These are phyloP conservation scores for Candida endomychidarum DNA, from an alignment of 805 yeast species.

Conservation along the genomic window DNA sequence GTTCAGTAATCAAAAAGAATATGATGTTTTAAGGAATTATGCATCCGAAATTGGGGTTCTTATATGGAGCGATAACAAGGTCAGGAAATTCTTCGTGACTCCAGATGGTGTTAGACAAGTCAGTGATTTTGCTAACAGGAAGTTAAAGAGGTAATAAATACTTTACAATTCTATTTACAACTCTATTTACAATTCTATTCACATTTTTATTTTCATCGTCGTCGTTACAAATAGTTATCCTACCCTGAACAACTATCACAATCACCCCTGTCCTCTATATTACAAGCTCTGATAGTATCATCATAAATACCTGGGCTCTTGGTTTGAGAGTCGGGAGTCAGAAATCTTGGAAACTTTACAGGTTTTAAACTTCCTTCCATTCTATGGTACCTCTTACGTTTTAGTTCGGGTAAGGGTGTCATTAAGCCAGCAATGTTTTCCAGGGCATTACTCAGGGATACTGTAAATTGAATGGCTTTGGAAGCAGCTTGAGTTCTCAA, in stretches of 20 bases:
- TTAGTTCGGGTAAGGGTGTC: constrained; percentile 11
- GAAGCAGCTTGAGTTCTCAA: constrained; percentile 40
- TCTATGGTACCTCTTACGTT: constrained; percentile 25
- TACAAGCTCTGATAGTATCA: constrained; percentile 34
- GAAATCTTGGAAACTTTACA: not conserved
- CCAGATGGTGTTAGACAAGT: constrained; percentile 84
- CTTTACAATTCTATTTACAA: constrained; percentile 2
- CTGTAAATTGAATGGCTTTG: constrained; percentile 38
- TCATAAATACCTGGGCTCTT: constrained; percentile 29
- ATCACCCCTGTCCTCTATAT: constrained; percentile 23
- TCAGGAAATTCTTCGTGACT: constrained; percentile 79
- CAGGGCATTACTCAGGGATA: too few species aligned
- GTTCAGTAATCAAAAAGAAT: constrained; percentile 76
- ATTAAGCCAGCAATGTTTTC: constrained; percentile 9
- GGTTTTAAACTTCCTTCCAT: constrained; percentile 10
- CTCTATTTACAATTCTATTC: not conserved
- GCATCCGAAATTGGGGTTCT: constrained; percentile 91
- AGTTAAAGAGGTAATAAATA: constrained; percentile 15
- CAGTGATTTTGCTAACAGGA: constrained; percentile 84
- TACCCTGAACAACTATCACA: constrained; percentile 46
- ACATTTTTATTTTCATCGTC: constrained; percentile 1
- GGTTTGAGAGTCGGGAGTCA: constrained; percentile 16
- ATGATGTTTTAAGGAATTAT: constrained; percentile 65
- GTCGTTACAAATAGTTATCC: not conserved
- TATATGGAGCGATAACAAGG: constrained; percentile 76